Base-by-base conservation (phyloP, 768 basidiomycete species). In the Tylopilus felleus region DNA sequence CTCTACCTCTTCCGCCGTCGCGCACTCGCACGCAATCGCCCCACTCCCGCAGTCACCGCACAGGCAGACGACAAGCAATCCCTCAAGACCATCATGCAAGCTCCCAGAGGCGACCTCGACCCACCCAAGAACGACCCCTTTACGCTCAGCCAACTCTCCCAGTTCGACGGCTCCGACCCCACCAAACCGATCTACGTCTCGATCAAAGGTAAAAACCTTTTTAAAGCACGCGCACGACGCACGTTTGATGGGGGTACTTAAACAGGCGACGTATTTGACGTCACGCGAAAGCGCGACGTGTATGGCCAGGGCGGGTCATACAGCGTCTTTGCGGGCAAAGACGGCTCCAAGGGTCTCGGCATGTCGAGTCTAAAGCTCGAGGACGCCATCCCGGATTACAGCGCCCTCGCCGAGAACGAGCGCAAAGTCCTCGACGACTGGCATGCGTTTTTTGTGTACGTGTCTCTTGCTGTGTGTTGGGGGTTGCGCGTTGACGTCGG, bases 321-420 rank as follows among this genome's bases (percentile, higher is more conserved):
- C 71, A 80, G 82, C 60, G 72, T 96, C 21, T 98, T 98, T 68
- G 92, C 94, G 29, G 96, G 94, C 42, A 96, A 90, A 73, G 96
- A 99, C 65, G 96, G 86, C 0, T 95, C 92, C 8, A 83, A 78
- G 58, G 96, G 88, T 0, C 76, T 99, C 8, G 96, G 93, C 40
- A 86, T 85, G 83, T 93, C 91, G 48, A 94, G 90, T 62, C 73
- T 97, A 61, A 90, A 91, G 50, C 72, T 76, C 5, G 88, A 93
- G 70, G 85, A 98, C 65, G 96, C 95, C 10, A 78, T 93, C 2
- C 73, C 93, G 13, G 94, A 99, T 66, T 97, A 91, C 66, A 90
- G 86, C 61, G 70, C 62, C 0, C 77, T 99, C 49, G 77, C 80
- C 40, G 85, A 84, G 56, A 80, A 81, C 56, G 90, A 95, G 62